These are phyloP conservation scores for Aphanomyces euteiches DNA, from an alignment of 352 stramenopile genomes.

Conservation along the genomic window DNA sequence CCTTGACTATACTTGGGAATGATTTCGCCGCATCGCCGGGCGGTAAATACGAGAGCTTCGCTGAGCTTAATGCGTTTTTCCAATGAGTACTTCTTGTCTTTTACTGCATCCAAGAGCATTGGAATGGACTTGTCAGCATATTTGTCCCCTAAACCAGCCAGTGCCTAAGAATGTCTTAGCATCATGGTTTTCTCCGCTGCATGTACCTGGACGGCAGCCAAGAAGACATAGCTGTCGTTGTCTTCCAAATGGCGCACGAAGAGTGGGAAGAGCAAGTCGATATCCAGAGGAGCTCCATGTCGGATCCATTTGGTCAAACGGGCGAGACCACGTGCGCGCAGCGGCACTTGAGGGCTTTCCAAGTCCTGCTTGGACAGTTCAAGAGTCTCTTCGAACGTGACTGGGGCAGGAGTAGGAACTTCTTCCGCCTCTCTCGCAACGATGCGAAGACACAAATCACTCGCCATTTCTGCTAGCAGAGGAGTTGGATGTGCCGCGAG, in stretches of 20 bases:
- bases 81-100: constrained; percentile 41
- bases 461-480: constrained; percentile 69
- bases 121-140: constrained; percentile 65
- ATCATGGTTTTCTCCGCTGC: background rate
- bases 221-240: constrained; percentile 77
- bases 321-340: constrained; percentile 71
- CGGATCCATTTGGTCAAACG: constrained; percentile 73
- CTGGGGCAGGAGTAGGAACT: background rate
- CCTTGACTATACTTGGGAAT: constrained; percentile 63
- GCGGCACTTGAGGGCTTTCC: constrained; percentile 54
- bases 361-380: constrained; percentile 54
- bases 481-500: constrained; percentile 52
- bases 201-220: constrained; percentile 65
- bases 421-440: constrained; percentile 40
- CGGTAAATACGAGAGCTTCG: constrained; percentile 74
- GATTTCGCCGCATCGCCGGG: constrained; percentile 68
- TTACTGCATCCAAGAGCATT: constrained; percentile 50
- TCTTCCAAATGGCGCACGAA: constrained; percentile 66
- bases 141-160: constrained; percentile 56
- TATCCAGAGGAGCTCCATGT: constrained; percentile 39
- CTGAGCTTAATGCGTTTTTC: constrained; percentile 81
- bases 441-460: constrained; percentile 59
- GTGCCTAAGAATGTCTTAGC: constrained; percentile 32
- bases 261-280: constrained; percentile 46
- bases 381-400: constrained; percentile 54